These are phyloP conservation scores for Nicotiana obtusifolia DNA, from an alignment of 257 asterid genomes.

Conservation along the genomic window DNA sequence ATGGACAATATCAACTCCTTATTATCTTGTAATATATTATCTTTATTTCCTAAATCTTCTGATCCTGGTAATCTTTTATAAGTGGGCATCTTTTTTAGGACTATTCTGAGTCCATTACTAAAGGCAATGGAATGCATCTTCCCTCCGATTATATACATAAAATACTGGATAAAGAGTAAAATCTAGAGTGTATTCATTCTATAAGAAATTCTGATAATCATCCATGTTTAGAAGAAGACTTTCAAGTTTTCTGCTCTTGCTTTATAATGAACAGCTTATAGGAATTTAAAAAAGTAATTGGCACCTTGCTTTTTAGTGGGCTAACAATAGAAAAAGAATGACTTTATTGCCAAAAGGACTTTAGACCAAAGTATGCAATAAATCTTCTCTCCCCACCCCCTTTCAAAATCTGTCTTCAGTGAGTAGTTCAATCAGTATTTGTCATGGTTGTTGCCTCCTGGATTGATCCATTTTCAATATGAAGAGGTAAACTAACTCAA, in stretches of 20 bases:
- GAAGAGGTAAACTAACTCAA: not conserved
- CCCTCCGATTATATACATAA: not conserved
- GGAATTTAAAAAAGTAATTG: conserved; percentile 5
- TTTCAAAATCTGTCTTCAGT: conserved; percentile 22
- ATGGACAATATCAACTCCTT: not conserved
- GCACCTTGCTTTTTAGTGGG: conserved; percentile 17
- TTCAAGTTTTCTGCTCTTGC: conserved; percentile 13
- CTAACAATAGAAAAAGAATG: conserved; percentile 25
- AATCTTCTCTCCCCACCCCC: conserved; percentile 10
- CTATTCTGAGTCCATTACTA: conserved; percentile 4
- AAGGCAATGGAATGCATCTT: conserved; percentile 8
- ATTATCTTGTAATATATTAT: not conserved
- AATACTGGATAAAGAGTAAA: not conserved
- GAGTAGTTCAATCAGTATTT: conserved; percentile 6
- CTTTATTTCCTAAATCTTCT: conserved; percentile 3
- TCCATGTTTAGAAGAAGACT: not conserved
- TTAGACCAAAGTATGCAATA: conserved; percentile 12
- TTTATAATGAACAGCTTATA: conserved; percentile 5
- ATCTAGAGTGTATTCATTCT: not conserved
- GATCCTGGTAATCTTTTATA: not conserved
- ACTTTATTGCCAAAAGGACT: conserved; percentile 26
- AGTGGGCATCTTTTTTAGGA: conserved; percentile 27
- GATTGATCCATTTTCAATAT: not conserved
- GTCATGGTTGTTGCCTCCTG: not conserved
- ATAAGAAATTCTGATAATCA: not conserved